Percentiles rank a stretch among this genome's conserved stretches.
Conservation (phyloP, 768 basidiomycete genomes). For the Wakefieldia striispora region DNA sequence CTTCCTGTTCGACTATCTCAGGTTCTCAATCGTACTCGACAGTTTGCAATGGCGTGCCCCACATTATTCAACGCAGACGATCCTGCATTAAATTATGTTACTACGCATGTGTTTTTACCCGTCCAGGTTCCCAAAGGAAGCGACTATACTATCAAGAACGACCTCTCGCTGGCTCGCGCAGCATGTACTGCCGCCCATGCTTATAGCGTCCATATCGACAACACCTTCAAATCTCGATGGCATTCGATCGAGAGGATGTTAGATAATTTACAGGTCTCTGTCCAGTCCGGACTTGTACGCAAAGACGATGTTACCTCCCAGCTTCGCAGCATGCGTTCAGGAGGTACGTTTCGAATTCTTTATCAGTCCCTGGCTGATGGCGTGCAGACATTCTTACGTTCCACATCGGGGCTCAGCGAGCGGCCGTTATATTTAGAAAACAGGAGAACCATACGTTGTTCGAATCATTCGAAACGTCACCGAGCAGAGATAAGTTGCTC, state of each 20-base stretch:
- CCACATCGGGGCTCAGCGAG: constrained; percentile 45
- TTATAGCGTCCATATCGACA: neutral
- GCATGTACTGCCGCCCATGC: constrained; percentile 1
- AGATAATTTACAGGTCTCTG: neutral
- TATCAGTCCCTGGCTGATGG: neutral
- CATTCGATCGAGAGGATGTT: constrained; percentile 26
- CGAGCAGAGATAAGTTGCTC: constrained; percentile 32
- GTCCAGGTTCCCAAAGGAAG: neutral
- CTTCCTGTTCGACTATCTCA: no score
- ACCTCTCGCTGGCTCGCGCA: neutral
- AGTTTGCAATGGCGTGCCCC: no score
- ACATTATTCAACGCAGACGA: no score
- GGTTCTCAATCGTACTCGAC: no score
- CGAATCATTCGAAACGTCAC: constrained; percentile 46
- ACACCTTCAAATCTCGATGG: constrained; percentile 20
- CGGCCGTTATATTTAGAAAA: constrained; percentile 40
- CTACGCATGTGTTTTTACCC: constrained; percentile 14
- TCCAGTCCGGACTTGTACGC: neutral
- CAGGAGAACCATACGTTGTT: constrained; percentile 26
- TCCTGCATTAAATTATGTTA: neutral
- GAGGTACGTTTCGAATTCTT: constrained; percentile 12
- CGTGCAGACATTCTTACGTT: constrained; percentile 37
- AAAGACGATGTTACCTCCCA: constrained; percentile 4
- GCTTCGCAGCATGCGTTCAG: constrained; percentile 16
- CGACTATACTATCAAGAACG: constrained; percentile 1